These are phyloP conservation scores for Globisporangium polare DNA, from an alignment of 352 stramenopile genomes.

Conservation along the genomic window DNA sequence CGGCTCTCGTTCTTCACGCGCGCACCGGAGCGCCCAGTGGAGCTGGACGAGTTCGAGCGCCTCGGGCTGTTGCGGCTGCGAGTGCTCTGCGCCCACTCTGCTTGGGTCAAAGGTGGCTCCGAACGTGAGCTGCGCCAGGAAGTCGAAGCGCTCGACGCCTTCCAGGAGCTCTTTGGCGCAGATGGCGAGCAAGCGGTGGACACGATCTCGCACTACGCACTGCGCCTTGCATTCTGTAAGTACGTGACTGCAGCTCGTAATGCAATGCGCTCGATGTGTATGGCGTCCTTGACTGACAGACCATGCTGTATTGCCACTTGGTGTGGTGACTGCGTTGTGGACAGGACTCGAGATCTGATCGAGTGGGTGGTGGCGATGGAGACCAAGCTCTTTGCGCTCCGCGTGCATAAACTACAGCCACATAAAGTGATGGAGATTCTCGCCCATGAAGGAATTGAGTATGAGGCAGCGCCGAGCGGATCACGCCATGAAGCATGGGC, in stretches of 20 bases:
- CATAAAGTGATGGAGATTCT: not conserved
- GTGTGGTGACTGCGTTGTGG: not conserved
- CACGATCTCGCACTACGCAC: constrained; percentile 39
- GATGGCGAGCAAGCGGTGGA: constrained; percentile 20
- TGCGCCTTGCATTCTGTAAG: constrained; percentile 54
- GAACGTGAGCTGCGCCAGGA: constrained; percentile 1
- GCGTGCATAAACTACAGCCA: constrained; percentile 15
- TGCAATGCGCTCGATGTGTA: not conserved
- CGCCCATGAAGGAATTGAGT: not conserved
- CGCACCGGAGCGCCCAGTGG: constrained; percentile 83
- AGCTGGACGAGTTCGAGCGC: constrained; percentile 93
- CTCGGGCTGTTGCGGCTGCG: constrained; percentile 68
- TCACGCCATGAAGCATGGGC: not conserved
- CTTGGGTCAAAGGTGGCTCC: not conserved
- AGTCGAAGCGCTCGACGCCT: constrained; percentile 11
- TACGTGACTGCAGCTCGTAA: constrained; percentile 16
- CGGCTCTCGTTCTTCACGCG: constrained; percentile 76
- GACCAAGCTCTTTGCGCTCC: constrained; percentile 32
- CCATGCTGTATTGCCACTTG: not conserved
- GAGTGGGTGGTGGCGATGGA: constrained; percentile 61
- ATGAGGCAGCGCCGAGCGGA: not conserved
- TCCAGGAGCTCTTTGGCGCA: constrained; percentile 13
- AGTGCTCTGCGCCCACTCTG: constrained; percentile 30
- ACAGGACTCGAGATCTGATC: constrained; percentile 18
- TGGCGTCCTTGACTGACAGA: not conserved